A percentile compares a stretch with the other conserved stretches of the same genome.
Conservation (phyloP, 805 yeast genomes). For the Candida michaelii region DNA sequence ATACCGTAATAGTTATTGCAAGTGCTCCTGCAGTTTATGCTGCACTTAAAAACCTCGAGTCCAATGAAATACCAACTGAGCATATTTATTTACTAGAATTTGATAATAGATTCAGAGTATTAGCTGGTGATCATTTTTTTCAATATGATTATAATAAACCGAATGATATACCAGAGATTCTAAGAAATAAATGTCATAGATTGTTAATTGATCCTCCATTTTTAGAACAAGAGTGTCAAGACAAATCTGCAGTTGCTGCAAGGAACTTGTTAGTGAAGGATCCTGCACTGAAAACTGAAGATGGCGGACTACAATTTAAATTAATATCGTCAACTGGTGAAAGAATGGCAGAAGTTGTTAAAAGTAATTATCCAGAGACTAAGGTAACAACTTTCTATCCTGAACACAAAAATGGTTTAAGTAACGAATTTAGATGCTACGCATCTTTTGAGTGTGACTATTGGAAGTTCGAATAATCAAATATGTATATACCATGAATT, state of each 20-base stretch:
- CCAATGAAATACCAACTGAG: conserved; percentile 56
- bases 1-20: conserved; percentile 71
- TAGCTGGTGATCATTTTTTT: conserved; percentile 71
- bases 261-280: conserved; percentile 51
- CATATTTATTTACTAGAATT: conserved; percentile 75
- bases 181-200: conserved; percentile 66
- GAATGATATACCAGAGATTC: conserved; percentile 51
- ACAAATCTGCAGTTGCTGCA: conserved; percentile 56
- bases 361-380: conserved; percentile 62
- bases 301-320: conserved; percentile 45
- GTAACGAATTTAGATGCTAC: conserved; percentile 86
- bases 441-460: conserved; percentile 68
- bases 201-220: conserved; percentile 87
- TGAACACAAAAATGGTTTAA: conserved; percentile 79
- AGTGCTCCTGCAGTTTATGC: conserved; percentile 94
- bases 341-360: conserved; percentile 70
- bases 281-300: conserved; percentile 32
- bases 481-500: background rate
- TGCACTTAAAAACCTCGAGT: conserved; percentile 56
- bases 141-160: conserved; percentile 79
- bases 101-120: conserved; percentile 71
- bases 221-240: conserved; percentile 77
- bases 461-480: conserved; percentile 53
- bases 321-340: conserved; percentile 87
- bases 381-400: conserved; percentile 68